Evolutionary conservation across 108 stramenopile species (phyloP).

Genomic region (Cyclostephanos invisitatus): DNA sequence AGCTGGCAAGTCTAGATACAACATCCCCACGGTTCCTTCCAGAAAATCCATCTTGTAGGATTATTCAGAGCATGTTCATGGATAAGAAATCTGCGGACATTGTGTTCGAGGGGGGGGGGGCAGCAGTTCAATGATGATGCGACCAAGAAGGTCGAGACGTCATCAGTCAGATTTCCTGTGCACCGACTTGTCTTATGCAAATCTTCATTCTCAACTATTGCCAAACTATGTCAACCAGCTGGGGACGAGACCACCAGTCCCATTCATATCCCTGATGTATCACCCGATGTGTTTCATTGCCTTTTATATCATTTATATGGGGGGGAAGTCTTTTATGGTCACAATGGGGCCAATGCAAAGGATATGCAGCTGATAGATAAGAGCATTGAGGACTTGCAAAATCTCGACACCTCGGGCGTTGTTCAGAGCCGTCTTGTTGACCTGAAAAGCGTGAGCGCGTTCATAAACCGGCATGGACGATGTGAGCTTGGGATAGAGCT

Average conservation of each 20-base stretch:
- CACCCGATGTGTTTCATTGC: not conserved
- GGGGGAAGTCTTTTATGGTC: too few relatives aligned
- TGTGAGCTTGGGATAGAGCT: not conserved
- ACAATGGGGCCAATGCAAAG: too few relatives aligned
- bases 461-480: not conserved
- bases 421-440: not conserved
- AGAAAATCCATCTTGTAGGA: not conserved
- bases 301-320: not conserved
- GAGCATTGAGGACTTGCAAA: too few relatives aligned
- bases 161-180: not conserved
- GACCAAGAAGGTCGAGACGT: not conserved
- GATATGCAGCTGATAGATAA: not conserved
- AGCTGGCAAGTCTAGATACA: not conserved
- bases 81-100: not conserved
- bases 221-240: not conserved
- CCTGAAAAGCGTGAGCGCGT: not conserved
- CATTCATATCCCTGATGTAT: not conserved
- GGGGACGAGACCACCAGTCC: not conserved
- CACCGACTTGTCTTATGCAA: not conserved
- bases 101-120: not conserved
- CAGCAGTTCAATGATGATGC: not conserved
- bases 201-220: not conserved
- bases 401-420: not conserved
- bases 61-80: conserved; percentile 1
- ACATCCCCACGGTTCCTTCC: not conserved